These are phyloP conservation scores for Botrytis fragariae DNA, from an alignment of 2,329 filamentous ascomycete genomes.

Conservation along the genomic window DNA sequence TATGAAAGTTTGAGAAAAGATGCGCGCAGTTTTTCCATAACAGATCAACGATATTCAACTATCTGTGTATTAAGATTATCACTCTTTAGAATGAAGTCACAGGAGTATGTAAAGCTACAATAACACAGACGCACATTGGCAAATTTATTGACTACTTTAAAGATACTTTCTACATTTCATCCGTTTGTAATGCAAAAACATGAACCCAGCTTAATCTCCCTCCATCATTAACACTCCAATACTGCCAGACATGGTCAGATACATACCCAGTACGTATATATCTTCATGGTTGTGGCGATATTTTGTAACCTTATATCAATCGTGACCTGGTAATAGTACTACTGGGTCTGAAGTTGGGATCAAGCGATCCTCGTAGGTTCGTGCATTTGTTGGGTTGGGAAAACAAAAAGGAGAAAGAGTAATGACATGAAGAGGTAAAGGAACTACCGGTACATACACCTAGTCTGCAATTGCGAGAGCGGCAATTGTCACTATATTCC, in stretches of 20 bases:
- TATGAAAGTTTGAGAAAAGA: neutral
- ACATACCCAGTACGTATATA: neutral
- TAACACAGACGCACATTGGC: neutral
- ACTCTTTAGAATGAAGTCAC: neutral
- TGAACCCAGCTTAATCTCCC: neutral
- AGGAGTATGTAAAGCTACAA: neutral
- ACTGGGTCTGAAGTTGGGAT: neutral
- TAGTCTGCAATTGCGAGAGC: neutral
- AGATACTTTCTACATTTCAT: neutral
- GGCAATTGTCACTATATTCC: accelerated
- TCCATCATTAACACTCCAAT: neutral
- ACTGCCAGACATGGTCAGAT: neutral
- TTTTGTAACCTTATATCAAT: neutral
- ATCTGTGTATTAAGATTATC: neutral
- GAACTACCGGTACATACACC: neutral
- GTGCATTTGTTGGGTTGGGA: neutral
- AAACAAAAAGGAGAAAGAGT: neutral
- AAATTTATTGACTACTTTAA: neutral
- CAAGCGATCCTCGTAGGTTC: neutral
- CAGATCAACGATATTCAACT: neutral
- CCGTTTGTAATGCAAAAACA: neutral
- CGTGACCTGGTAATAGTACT: neutral
- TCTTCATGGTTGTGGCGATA: neutral
- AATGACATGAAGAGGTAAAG: neutral
- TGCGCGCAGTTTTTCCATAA: neutral